Evolutionary conservation across 2,329 filamentous ascomycete genomes (phyloP).

Genomic region (Claviceps pusilla): DNA sequence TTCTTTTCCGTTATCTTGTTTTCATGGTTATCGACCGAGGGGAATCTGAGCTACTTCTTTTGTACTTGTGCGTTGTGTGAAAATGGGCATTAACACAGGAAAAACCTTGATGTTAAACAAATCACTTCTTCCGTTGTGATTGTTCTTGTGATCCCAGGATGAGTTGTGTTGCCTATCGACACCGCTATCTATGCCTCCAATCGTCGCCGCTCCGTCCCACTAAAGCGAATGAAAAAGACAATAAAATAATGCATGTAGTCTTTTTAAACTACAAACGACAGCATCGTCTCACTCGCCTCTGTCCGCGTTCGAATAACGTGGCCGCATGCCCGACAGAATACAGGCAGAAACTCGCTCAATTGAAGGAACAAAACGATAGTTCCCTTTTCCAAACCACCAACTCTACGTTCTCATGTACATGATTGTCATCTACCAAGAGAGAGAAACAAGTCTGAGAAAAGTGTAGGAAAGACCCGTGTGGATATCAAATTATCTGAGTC

Average conservation of each 20-base stretch:
- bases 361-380: too few species aligned
- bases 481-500: too few species aligned
- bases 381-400: too few species aligned
- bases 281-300: too few species aligned
- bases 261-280: too few species aligned
- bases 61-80: constrained; percentile 4
- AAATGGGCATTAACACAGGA: constrained; percentile 10
- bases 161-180: background rate
- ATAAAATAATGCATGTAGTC: background rate
- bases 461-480: too few species aligned
- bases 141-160: background rate
- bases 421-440: too few species aligned
- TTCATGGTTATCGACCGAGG: constrained; percentile 4
- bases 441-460: too few species aligned
- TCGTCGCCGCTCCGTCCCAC: background rate
- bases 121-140: background rate
- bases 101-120: background rate
- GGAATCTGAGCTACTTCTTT: constrained; percentile 5
- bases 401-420: too few species aligned
- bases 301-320: too few species aligned
- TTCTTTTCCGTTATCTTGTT: background rate
- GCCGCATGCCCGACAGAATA: too few species aligned
- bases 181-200: background rate
- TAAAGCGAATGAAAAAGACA: background rate
- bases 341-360: too few species aligned